Percentiles rank a stretch among this genome's conserved stretches.
Evolutionary conservation across 2,329 filamentous ascomycete species (phyloP).

Genomic region (Chalaropsis thielavioides): DNA sequence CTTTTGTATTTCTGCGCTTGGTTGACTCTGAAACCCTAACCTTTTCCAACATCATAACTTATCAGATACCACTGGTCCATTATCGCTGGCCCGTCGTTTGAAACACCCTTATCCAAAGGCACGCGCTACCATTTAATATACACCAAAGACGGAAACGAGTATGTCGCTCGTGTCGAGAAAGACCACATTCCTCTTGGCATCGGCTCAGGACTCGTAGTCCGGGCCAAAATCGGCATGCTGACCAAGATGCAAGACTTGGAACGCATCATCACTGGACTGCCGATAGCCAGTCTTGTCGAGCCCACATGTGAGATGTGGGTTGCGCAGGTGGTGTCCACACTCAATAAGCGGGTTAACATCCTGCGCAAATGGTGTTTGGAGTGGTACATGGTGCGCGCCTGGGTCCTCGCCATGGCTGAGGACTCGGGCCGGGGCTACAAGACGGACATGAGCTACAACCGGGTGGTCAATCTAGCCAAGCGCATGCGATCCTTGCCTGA

Average conservation of each 20-base stretch:
- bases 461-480: slow-evolving; percentile 12
- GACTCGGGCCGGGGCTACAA: slow-evolving; percentile 7
- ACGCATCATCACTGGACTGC: slow-evolving; percentile 11
- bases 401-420: slow-evolving; percentile 12
- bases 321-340: slow-evolving; percentile 11
- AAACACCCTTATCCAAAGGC: slow-evolving; percentile 16
- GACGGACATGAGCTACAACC: slow-evolving; percentile 16
- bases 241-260: slow-evolving; percentile 14
- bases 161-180: slow-evolving; percentile 13
- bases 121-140: slow-evolving; percentile 15
- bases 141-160: slow-evolving; percentile 3
- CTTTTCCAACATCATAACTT: not conserved
- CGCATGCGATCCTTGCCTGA: slow-evolving; percentile 12
- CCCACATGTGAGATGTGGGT: slow-evolving; percentile 16
- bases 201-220: slow-evolving; percentile 11
- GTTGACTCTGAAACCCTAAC: not conserved
- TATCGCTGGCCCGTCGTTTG: slow-evolving; percentile 12
- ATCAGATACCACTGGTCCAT: slow-evolving; percentile 16
- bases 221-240: slow-evolving; percentile 14
- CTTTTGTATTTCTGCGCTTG: not conserved
- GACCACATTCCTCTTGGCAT: slow-evolving; percentile 14
- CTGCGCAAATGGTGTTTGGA: slow-evolving; percentile 6
- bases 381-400: slow-evolving; percentile 15
- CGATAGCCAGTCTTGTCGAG: slow-evolving; percentile 9
- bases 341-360: slow-evolving; percentile 7